Evolutionary conservation across 2,329 filamentous ascomycete genomes (phyloP), one percentile per base, ranked within the genome.

Genomic region (Diaporthe ampelina): DNA sequence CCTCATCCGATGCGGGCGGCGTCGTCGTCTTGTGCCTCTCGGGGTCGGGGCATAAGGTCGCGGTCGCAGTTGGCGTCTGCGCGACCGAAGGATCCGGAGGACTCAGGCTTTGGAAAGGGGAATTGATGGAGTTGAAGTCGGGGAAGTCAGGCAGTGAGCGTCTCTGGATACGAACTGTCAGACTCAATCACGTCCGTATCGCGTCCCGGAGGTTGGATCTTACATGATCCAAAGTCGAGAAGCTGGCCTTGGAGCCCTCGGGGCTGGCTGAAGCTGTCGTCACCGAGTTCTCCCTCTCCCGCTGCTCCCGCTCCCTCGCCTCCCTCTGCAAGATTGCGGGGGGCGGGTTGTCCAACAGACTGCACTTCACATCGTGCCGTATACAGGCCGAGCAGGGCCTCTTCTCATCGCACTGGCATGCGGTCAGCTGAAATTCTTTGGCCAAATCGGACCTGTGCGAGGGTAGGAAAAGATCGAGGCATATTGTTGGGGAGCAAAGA

Each of bases 171-270:
- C 9, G 45, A 59, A 63, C 32, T 57, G 67, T 72, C 73, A 72
- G 67, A 52, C 37, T 37, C 37, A 45, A 40, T 24, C n/a, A 29
- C 26, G 29, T 52, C 63, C 45, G 29, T 40, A 13, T 37, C 45
- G 45, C 63, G 19, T 67, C 45, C 45, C 63, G 26, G 54, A 54
- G 54, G 13, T 9, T 29, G 54, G 63, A 40, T 45, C 73, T 67
- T 74, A 74, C 73, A 70, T 70, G 69, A 24, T 74, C 73, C n/a
- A 65, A 57, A 1, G 73, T 59, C 37, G 52, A 71, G 50, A 71
- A 52, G 35, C 75, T 83, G 79, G 67, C 80, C 78, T 24, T 81
- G 78, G 75, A 82, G 79, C 74, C 82, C 81, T 11, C 63, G 19
- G 73, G 73, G 70, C 68, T 74, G n/a, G 37, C 58, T 37, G 74